These are phyloP conservation scores for Penicillium bovifimosum DNA, from an alignment of 495 filamentous ascomycete genomes.

Conservation along the genomic window DNA sequence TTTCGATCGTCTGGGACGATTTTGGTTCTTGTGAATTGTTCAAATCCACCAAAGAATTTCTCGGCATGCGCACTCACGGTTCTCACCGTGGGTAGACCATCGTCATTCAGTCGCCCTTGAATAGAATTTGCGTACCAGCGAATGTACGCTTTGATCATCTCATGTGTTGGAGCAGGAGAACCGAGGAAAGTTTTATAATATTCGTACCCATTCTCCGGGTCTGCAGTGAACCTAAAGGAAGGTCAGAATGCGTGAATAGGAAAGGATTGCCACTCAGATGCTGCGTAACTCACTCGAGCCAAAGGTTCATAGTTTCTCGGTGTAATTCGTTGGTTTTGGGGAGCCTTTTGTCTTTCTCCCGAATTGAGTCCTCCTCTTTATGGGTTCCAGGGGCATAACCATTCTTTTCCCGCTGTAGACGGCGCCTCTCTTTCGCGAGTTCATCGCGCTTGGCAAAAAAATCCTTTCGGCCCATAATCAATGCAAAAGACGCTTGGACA, in stretches of 20 bases:
- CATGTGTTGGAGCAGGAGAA: neutral
- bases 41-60: slow-evolving; percentile 1
- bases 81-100: neutral
- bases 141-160: neutral
- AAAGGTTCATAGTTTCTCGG: neutral
- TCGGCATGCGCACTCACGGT: neutral
- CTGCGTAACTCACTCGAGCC: neutral
- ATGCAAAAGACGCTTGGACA: too few species aligned
- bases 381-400: neutral
- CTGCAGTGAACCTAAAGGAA: neutral
- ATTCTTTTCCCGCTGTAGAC: neutral
- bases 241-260: neutral
- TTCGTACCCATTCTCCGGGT: neutral
- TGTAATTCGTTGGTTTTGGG: neutral
- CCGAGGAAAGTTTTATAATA: neutral
- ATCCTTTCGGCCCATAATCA: neutral
- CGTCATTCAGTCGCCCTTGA: neutral
- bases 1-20: neutral
- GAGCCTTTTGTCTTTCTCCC: neutral
- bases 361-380: neutral
- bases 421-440: neutral
- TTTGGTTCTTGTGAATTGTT: neutral
- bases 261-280: neutral
- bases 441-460: neutral
- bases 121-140: neutral